These are phyloP conservation scores for Picochlorum costavermella DNA, from an alignment of 139 green algal genomes.

Conservation along the genomic window DNA sequence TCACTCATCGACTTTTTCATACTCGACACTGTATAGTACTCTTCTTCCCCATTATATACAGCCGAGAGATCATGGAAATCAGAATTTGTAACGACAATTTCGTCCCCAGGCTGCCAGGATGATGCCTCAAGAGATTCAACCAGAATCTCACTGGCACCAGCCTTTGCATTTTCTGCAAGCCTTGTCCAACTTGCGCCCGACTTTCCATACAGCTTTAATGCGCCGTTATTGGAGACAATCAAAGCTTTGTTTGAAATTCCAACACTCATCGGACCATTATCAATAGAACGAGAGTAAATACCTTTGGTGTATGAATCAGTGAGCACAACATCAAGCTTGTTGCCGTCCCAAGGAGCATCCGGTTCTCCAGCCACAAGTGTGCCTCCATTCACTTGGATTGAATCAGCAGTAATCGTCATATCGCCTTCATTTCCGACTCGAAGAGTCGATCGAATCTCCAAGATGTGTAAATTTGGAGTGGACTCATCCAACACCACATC, in stretches of 20 bases:
- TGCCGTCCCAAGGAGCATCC: background rate
- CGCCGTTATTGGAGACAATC: background rate
- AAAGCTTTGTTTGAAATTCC: background rate
- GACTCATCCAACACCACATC: background rate
- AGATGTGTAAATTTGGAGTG: background rate
- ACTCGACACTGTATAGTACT: constrained; percentile 2
- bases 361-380: background rate
- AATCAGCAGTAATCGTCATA: background rate
- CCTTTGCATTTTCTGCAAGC: background rate
- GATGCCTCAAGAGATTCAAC: background rate
- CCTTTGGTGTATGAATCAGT: background rate
- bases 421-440: background rate
- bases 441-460: background rate
- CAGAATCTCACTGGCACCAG: background rate
- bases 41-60: background rate
- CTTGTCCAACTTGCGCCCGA: background rate
- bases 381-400: background rate
- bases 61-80: background rate
- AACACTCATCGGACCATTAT: background rate
- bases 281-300: background rate
- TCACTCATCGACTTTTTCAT: background rate
- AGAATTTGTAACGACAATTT: constrained; percentile 1
- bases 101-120: background rate
- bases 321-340: background rate
- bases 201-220: background rate